These are phyloP conservation scores for Trichopus zeylanicus DNA, from an alignment of 116 monocot genomes.

Conservation along the genomic window DNA sequence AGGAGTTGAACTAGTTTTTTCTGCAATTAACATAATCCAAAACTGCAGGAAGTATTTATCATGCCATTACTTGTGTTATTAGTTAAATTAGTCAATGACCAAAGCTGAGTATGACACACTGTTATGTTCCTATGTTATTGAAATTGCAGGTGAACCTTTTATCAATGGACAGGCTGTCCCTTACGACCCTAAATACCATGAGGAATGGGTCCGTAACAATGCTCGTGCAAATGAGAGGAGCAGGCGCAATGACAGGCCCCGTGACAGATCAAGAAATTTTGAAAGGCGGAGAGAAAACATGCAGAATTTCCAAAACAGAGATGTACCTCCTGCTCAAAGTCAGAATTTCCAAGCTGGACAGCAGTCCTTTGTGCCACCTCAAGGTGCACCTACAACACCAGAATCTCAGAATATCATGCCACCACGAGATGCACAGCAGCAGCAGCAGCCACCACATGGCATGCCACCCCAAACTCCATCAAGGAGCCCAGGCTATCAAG, in stretches of 20 bases:
- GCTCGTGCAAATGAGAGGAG: slow-evolving; percentile 74
- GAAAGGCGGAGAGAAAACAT: slow-evolving; percentile 80
- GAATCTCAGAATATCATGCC: slow-evolving; percentile 10
- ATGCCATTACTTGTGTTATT: too few species aligned
- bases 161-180: slow-evolving; percentile 89
- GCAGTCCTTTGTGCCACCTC: slow-evolving; percentile 20
- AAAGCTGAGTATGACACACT: neutral
- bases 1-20: too few species aligned
- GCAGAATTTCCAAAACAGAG: slow-evolving; percentile 60
- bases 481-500: neutral
- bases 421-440: slow-evolving; percentile 8
- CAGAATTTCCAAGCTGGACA: slow-evolving; percentile 17
- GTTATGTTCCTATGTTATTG: neutral
- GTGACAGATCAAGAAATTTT: slow-evolving; percentile 84
- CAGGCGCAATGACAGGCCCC: slow-evolving; percentile 82
- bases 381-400: slow-evolving; percentile 3
- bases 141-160: slow-evolving; percentile 74
- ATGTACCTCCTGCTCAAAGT: slow-evolving; percentile 24
- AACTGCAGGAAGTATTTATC: too few species aligned
- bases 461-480: neutral
- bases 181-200: slow-evolving; percentile 93
- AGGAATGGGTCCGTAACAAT: slow-evolving; percentile 81
- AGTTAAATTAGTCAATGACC: too few species aligned
- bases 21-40: too few species aligned
- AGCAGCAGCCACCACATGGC: too few species aligned